Percentiles rank a stretch among this genome's conserved stretches.
phyloP scores from a whole-genome alignment of 169 alveolate species.

The Plasmodium knowlesi region DNA sequence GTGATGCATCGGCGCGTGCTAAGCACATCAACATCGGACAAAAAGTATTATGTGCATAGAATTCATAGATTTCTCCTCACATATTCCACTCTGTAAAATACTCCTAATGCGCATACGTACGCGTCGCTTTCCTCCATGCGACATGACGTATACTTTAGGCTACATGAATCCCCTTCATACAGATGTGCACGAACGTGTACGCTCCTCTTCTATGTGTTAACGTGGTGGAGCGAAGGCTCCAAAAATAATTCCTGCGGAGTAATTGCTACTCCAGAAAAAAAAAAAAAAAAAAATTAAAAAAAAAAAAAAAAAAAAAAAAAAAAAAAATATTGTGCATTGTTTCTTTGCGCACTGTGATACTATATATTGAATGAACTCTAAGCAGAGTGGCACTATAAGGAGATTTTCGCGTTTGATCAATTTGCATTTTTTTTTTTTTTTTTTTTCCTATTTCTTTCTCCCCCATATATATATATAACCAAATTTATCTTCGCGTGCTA shows the following conservation, averaged over 20 bases:
- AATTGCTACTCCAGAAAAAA: neutral
- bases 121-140: neutral
- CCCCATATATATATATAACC: neutral
- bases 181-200: neutral
- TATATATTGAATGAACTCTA: neutral
- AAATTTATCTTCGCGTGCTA: neutral
- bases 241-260: neutral
- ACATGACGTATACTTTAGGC: neutral
- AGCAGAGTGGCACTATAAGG: neutral
- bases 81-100: neutral
- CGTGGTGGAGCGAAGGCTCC: neutral
- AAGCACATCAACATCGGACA: neutral
- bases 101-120: neutral
- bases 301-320: neutral
- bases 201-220: neutral
- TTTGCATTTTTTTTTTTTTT: neutral
- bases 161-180: neutral
- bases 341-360: slow-evolving; percentile 2
- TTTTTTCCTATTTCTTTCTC: neutral
- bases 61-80: neutral
- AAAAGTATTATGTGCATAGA: neutral
- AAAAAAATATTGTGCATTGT: neutral
- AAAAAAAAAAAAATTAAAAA: too few relatives aligned
- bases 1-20: neutral
- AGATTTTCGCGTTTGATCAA: neutral